Base-by-base conservation (phyloP, 805 yeast species). In the Candida krabiensis region DNA sequence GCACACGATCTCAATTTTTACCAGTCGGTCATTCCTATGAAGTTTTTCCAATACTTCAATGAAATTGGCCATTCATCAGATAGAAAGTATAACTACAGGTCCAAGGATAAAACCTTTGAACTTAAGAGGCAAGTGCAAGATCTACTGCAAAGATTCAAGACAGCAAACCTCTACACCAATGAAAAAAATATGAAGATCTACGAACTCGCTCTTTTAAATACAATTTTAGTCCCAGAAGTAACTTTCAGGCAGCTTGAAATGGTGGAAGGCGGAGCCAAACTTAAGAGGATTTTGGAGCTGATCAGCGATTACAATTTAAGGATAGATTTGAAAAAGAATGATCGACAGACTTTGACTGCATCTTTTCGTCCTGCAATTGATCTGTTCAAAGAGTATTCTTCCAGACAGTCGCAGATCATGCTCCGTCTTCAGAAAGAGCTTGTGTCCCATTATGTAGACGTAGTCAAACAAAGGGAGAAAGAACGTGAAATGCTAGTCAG, bases 1-100 rank as follows among this genome's bases (percentile, higher is more conserved):
- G 65, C 74, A 6, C 52, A 48, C 4, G 64, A 59, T 15, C 26
- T 56, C 9, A 31, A 38, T 4, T 37, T 37, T 16, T 89, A 86
- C 52, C 67, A 73, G 4, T 63, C 81, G 0, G 64, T 74, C 15
- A 76, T 80, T 0, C 76, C 81, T 0, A 54, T 84, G 52, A 83
- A 80, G 38, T 77, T 80, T 46, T 84, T 77, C 70, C 67, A 73
- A 14, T 60, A 75, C 37, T 89, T 84, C 61, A 75, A 80, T 52
- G 89, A 82, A 47, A 67, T 77, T 28, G 69, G 69, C 16, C 77
- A 42, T 37, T 47, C 41, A 17, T 33, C 43, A n/a, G 52, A 52
- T 9, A 44, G 39, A 21, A 38, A 44, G 21, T 33, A 42, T 17
- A 48, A 41, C 19, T 55, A 48, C 31, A 47, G 44, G 35, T 43